Base-by-base conservation (phyloP, 2,329 filamentous ascomycete species). In the Diplodia scrobiculata region DNA sequence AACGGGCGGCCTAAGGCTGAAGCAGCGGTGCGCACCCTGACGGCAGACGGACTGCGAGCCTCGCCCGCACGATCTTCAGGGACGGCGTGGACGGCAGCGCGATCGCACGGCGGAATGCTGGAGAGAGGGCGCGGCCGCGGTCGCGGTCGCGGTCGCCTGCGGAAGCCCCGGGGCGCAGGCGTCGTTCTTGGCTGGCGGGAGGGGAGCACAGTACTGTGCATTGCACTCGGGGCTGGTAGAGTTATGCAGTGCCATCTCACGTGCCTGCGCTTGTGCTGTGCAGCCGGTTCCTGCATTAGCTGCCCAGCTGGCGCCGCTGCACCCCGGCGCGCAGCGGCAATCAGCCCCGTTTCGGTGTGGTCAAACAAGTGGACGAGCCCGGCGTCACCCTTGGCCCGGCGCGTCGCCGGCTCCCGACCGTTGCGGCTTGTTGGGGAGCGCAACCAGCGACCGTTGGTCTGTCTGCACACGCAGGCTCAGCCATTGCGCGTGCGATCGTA, bases 221-320 rank as follows among this genome's bases (percentile, higher is more conserved):
- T 9, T 14, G 47, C 5, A 17, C 21, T 5, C 21, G 10, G 48
- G 48, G 2, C 10, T 53, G 34, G 51, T 34, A 32, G 25, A 60
- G 38, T 60, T 60, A 27, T 60, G 55, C 55, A 60, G 10, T 41
- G 6, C 2, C n/a, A 9, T 21, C 25, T 60, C 55, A 60, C 55
- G 55, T 60, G 55, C 25, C 5, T 3, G 38, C 25, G 17, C 14
- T 60, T 60, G 55, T 60, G 55, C 55, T 47, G 38, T 60, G 55
- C 55, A 48, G 38, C 38, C 25, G 38, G 55, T 60, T 60, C 55
- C 55, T 60, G 55, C 55, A 60, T 60, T 60, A 60, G 55, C 38
- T 32, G 55, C n/a, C 27, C 41, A 45, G 41, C 41, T 45, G 41
- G 41, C 7, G 41, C 41, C 5, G 38, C n/a, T 13, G 38, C 55